Conservation (phyloP, 2,329 filamentous ascomycete genomes). For the Gnomoniopsis smithogilvyi region DNA sequence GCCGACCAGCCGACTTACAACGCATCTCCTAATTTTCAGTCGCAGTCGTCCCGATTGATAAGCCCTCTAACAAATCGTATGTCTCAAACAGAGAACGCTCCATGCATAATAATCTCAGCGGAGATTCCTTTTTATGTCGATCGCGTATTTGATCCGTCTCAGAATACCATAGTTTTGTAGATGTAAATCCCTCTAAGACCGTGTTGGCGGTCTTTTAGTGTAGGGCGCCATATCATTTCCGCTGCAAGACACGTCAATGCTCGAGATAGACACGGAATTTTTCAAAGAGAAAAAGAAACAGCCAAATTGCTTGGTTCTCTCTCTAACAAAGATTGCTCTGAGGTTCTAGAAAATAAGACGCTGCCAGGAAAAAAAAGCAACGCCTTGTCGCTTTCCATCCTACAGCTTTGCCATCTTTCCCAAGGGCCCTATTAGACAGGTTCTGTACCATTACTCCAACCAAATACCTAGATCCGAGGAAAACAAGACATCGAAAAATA, state of each 20-base stretch:
- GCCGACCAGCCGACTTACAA: neutral
- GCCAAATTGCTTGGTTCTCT: conserved; percentile 12
- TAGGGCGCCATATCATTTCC: too few species aligned
- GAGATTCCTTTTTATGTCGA: too few species aligned
- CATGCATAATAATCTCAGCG: too few species aligned
- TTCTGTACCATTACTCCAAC: conserved; percentile 11
- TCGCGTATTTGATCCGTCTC: too few species aligned
- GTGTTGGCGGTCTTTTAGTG: too few species aligned
- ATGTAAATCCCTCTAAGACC: neutral
- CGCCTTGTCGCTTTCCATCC: neutral
- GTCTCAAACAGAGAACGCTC: too few species aligned
- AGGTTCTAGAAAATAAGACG: conserved; percentile 7
- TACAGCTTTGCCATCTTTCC: neutral
- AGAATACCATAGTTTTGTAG: too few species aligned
- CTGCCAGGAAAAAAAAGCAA: neutral
- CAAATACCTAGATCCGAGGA: neutral
- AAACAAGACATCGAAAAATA: neutral
- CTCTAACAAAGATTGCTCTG: conserved; percentile 17
- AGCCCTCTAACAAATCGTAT: too few species aligned
- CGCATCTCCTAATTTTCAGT: too few species aligned
- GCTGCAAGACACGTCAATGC: too few species aligned
- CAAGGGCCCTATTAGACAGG: neutral
- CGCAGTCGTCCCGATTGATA: too few species aligned
- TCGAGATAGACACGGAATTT: too few species aligned
- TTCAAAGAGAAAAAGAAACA: neutral